phyloP scores from a whole-genome alignment of 306 rosid genomes.

The Medicago lupulina region DNA sequence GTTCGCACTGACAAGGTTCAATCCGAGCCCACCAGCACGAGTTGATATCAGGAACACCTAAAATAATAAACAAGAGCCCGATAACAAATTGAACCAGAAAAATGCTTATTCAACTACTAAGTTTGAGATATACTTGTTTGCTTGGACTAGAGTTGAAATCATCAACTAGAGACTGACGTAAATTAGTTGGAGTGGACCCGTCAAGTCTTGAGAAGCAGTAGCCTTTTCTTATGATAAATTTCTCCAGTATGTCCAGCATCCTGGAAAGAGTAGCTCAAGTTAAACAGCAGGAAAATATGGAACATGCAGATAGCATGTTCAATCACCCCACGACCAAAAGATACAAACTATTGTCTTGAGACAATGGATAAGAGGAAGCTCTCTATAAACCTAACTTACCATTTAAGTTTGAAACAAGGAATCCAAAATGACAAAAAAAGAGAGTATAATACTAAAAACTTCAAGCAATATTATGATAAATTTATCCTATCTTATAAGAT shows the following conservation, averaged over 20 bases:
- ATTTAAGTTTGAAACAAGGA: slow-evolving; percentile 32
- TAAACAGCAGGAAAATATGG: slow-evolving; percentile 39
- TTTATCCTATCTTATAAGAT: slow-evolving; percentile 24
- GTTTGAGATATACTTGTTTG: slow-evolving; percentile 68
- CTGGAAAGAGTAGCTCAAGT: slow-evolving; percentile 53
- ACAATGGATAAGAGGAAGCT: slow-evolving; percentile 12
- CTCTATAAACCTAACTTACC: not conserved
- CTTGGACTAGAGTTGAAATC: slow-evolving; percentile 95
- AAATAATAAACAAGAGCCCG: slow-evolving; percentile 39
- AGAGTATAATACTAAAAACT: slow-evolving; percentile 15
- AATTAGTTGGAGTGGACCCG: slow-evolving; percentile 88
- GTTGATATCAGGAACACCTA: slow-evolving; percentile 96
- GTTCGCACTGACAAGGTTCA: slow-evolving; percentile 97
- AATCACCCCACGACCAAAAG: slow-evolving; percentile 13
- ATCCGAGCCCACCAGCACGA: slow-evolving; percentile 95
- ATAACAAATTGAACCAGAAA: slow-evolving; percentile 30
- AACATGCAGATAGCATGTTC: slow-evolving; percentile 7
- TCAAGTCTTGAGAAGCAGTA: slow-evolving; percentile 92
- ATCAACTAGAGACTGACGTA: slow-evolving; percentile 85
- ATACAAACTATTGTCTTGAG: slow-evolving; percentile 18
- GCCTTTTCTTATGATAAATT: slow-evolving; percentile 86
- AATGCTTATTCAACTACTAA: slow-evolving; percentile 17
- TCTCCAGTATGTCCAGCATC: slow-evolving; percentile 95
- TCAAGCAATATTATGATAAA: slow-evolving; percentile 10
- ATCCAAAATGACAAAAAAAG: slow-evolving; percentile 11